Evolutionary conservation across 106 monocot genomes (phyloP), one percentile per base, ranked within the genome.

Genomic region (Dendrobium nobile): DNA sequence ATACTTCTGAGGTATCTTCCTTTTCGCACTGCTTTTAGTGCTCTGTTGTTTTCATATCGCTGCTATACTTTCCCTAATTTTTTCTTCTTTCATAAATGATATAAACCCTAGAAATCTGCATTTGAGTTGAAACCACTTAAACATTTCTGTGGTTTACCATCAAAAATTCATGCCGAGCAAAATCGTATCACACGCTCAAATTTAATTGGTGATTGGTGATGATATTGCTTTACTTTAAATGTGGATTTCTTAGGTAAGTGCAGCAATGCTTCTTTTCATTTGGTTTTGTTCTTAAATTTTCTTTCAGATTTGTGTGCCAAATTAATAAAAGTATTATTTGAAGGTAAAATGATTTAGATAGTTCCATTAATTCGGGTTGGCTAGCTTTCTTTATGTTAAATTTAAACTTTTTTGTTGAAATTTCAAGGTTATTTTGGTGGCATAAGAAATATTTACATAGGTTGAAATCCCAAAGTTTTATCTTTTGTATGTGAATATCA

Each of bases 1-100:
- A 86, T 19, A 43, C 74, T 72, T 5, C 79, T 20, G 86, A 86
- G 83, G 88, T 86, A 68, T 1, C 16, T 47, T 75, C 75, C 33
- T 31, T 7, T 68, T 47, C 47, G 9, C 47, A 47, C 47, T 47
- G 47, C 11, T 47, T 47, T 47, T 47, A 7, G 1, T 47, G 47
- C 47, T 47, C 10, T 47, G 7, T 47, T 47, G 47, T 47, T 47
- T 47, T 47, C 47, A 11, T 31, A 1, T 26, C 5, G 64, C 28
- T 68, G 24, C 27, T 68, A 9, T 28, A 31, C 11, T 31, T 68
- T 26, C 10, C 18, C n/a, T 64, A 19, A 54, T 54, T 58, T 19
- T 18, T 58, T 58, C 2, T 58, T 58, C 7, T 47, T 16, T 2
- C 58, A 58, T 16, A 58, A 58, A 58, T 58, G 54, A 18, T 47